phyloP scores from a whole-genome alignment of 495 filamentous ascomycete species.

The Neurospora sp. region DNA sequence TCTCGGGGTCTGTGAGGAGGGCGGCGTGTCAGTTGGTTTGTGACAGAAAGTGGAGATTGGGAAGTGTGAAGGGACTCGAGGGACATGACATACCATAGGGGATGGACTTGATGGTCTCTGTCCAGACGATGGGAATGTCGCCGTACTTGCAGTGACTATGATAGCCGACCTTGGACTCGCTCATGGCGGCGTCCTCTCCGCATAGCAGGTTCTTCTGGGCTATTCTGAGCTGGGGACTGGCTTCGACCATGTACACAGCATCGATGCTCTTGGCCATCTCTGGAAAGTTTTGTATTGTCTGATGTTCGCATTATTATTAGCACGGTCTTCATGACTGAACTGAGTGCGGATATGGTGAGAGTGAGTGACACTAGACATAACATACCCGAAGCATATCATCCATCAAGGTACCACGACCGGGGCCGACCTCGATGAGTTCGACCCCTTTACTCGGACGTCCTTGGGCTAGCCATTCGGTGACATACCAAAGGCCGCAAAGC shows the following conservation, averaged over 20 bases:
- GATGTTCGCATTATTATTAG: conserved; percentile 6
- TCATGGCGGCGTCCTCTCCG: conserved; percentile 55
- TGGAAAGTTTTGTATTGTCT: conserved; percentile 82
- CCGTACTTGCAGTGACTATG: conserved; percentile 66
- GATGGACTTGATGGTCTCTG: conserved; percentile 75
- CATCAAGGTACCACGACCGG: conserved; percentile 93
- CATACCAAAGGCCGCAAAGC: conserved; percentile 84
- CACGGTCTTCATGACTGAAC: background rate
- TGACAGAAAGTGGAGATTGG: background rate
- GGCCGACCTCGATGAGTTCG: conserved; percentile 86
- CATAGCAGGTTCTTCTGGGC: conserved; percentile 79
- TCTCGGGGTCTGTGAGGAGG: conserved; percentile 32
- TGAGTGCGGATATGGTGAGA: background rate
- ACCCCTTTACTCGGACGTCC: conserved; percentile 59
- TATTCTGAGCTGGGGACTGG: conserved; percentile 62
- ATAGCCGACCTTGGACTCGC: conserved; percentile 62
- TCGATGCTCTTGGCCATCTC: conserved; percentile 67
- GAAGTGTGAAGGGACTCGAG: conserved; percentile 4
- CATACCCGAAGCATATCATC: conserved; percentile 85
- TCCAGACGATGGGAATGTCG: conserved; percentile 70
- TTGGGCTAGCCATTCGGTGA: conserved; percentile 92
- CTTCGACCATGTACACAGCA: conserved; percentile 82
- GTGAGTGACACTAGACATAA: conserved; percentile 32
- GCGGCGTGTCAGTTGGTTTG: background rate
- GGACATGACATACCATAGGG: conserved; percentile 35